Evolutionary conservation across 345 rosid genomes (phyloP).

Genomic region (Lepidium africanum): DNA sequence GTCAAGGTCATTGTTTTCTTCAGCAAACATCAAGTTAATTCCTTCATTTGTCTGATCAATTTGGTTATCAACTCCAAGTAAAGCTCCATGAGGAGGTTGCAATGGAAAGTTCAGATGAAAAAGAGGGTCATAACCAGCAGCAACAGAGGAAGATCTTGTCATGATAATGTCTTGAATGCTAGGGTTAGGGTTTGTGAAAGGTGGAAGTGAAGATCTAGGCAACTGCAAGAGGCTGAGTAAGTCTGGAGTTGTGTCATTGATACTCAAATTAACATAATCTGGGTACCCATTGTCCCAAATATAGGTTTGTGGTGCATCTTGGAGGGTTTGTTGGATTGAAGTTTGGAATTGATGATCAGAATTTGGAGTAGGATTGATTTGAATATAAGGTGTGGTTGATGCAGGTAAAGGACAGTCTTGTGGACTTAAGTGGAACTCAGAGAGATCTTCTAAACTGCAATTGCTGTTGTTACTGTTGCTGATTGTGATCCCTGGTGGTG

Average conservation of each 20-base stretch:
- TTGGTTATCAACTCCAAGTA: constrained; percentile 26
- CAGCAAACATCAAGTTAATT: constrained; percentile 14
- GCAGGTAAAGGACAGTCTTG: constrained; percentile 19
- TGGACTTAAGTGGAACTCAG: constrained; percentile 34
- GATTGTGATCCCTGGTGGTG: constrained; percentile 9
- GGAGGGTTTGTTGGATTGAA: constrained; percentile 23
- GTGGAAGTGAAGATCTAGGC: constrained; percentile 39
- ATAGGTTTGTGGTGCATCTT: constrained; percentile 16
- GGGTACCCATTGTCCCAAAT: constrained; percentile 34
- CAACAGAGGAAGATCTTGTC: constrained; percentile 29
- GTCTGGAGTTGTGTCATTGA: constrained; percentile 41
- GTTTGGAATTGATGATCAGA: constrained; percentile 14
- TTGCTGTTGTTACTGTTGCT: constrained; percentile 28
- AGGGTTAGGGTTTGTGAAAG: constrained; percentile 22
- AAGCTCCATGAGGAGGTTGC: constrained; percentile 44
- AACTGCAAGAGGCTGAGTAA: constrained; percentile 57
- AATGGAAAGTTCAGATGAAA: constrained; percentile 50
- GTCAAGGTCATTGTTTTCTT: constrained; percentile 31
- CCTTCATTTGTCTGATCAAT: constrained; percentile 15
- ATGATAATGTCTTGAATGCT: constrained; percentile 24
- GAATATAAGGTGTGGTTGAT: constrained; percentile 29
- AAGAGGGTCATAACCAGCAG: constrained; percentile 43
- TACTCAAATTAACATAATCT: constrained; percentile 17
- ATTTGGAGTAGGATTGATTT: constrained; percentile 18
- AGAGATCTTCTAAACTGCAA: constrained; percentile 35